Percentiles rank a stretch among this genome's conserved stretches.
Conservation (phyloP, 345 rosid species). For the Populus davidiana region DNA sequence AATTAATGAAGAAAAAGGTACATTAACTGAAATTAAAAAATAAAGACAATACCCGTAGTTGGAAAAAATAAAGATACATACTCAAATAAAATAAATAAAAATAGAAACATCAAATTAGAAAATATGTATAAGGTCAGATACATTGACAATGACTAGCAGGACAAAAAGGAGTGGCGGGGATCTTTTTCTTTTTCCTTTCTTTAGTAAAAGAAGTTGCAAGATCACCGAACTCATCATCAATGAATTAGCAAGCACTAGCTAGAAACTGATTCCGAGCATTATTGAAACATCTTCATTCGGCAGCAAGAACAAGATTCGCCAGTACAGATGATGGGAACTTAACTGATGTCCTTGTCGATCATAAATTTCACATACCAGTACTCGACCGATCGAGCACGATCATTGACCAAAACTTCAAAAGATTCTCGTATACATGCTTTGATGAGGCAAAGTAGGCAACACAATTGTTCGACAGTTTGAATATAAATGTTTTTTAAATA, state of each 20-base stretch:
- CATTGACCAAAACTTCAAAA: background rate
- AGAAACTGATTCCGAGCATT: background rate
- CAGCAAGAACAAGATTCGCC: background rate
- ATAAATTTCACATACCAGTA: background rate
- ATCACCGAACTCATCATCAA: too few relatives aligned
- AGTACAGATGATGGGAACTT: background rate
- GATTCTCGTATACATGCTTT: background rate
- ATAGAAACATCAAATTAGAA: background rate
- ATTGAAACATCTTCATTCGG: background rate
- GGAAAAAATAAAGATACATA: background rate
- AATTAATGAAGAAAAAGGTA: too few relatives aligned
- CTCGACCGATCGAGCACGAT: background rate
- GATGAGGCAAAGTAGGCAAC: background rate
- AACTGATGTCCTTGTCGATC: background rate
- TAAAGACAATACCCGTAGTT: too few relatives aligned
- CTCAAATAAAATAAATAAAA: background rate
- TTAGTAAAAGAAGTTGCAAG: too few relatives aligned
- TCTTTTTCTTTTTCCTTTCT: too few relatives aligned
- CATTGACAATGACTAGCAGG: too few relatives aligned
- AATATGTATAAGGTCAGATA: too few relatives aligned
- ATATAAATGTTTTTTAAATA: too few relatives aligned
- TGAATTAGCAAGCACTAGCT: background rate
- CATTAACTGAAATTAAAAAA: too few relatives aligned
- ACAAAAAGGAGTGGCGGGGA: too few relatives aligned
- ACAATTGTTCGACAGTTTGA: background rate